Evolutionary conservation across 768 basidiomycete genomes (phyloP).

Genomic region (Baorangia bicolor): DNA sequence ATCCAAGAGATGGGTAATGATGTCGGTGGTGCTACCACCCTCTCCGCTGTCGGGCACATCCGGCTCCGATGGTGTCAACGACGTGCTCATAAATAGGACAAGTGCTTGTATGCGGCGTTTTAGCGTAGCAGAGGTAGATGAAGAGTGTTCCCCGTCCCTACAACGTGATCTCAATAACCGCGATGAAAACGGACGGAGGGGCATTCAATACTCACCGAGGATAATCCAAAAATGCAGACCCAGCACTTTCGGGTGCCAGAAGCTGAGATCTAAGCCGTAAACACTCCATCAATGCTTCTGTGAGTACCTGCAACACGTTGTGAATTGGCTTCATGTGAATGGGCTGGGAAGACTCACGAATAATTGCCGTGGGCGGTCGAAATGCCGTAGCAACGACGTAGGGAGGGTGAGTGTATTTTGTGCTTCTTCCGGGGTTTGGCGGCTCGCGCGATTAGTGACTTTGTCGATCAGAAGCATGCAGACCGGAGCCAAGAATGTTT

Average conservation of each 20-base stretch:
- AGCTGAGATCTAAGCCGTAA: constrained; percentile 51
- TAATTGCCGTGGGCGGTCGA: constrained; percentile 47
- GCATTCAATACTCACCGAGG: constrained; percentile 39
- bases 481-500: constrained; percentile 79
- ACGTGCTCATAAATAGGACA: constrained; percentile 58
- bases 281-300: constrained; percentile 66
- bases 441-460: constrained; percentile 62
- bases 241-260: constrained; percentile 36
- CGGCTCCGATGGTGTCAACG: constrained; percentile 39
- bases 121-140: constrained; percentile 41
- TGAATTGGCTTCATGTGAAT: neutral
- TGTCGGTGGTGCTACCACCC: constrained; percentile 36
- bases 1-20: constrained; percentile 50
- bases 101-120: constrained; percentile 69
- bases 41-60: neutral
- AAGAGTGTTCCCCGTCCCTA: constrained; percentile 62
- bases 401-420: constrained; percentile 63
- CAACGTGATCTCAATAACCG: neutral
- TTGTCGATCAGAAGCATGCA: constrained; percentile 86
- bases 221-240: constrained; percentile 55
- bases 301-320: constrained; percentile 48
- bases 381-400: constrained; percentile 60
- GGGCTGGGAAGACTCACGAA: constrained; percentile 39
- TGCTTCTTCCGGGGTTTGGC: constrained; percentile 60
- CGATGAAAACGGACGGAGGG: neutral